Evolutionary conservation across 2,329 filamentous ascomycete species (phyloP), one percentile per base, ranked within the genome.

Genomic region (Fusarium sp.): DNA sequence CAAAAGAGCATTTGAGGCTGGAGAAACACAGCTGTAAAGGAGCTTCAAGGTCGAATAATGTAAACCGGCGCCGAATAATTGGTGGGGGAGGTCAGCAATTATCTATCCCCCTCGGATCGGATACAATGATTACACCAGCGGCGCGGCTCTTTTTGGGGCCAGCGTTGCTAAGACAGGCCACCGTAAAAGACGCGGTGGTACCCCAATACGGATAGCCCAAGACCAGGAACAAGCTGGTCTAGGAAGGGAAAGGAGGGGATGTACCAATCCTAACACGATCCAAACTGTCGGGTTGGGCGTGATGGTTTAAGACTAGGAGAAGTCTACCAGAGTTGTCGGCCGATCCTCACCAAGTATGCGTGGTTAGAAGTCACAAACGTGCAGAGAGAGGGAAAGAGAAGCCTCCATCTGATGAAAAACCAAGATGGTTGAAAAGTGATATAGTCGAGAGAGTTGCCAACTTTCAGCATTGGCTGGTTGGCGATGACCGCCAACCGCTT

Each of bases 191-290:
- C 72, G 77, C 74, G 66, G 74, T 69, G 70, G 60, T 68, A 68
- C 68, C 77, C 77, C 55, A 77, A 77, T 77, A 66, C 72, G 77
- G 75, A 78, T 75, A 71, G 70, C 69, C 62, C 64, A 78, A 68
- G 62, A 77, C 75, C 74, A 77, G 77, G 77, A 73, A 76, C 68
- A 75, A 60, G 77, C 70, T 76, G 72, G 75, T 72, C 76, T 44
- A 57, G 70, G 74, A 68, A 74, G 62, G 62, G 74, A 66, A 73
- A 71, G 66, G 71, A 74, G 44, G 74, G 70, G 69, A 74, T 69
- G 75, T 75, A 74, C 74, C 77, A 78, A 78, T 78, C 75, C 78
- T 78, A 78, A 78, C 77, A 76, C 72, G 77, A 78, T 71, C 77
- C 77, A 78, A 67, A 63, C 77, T 78, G 77, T 78, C 77, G 77